phyloP scores from a whole-genome alignment of 2,329 filamentous ascomycete genomes.

The Ascochyta fabae region DNA sequence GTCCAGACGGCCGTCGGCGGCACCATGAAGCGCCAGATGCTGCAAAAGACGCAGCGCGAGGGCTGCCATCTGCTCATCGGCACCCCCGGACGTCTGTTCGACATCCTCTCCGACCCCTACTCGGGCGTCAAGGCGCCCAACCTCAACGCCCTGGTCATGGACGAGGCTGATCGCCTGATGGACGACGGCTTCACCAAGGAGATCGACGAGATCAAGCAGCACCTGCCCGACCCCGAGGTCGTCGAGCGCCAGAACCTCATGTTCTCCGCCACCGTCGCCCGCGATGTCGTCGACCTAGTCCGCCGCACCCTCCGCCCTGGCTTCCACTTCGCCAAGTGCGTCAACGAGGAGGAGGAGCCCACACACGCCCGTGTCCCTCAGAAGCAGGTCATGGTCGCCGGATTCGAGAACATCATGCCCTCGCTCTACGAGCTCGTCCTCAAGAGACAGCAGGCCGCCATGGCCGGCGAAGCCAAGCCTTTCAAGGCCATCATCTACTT shows the following conservation, averaged over 20 bases:
- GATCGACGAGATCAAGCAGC: conserved; percentile 55
- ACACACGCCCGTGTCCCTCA: conserved; percentile 89
- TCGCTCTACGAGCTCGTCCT: conserved; percentile 77
- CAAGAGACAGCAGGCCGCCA: conserved; percentile 60
- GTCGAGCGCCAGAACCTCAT: conserved; percentile 87
- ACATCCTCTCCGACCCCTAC: conserved; percentile 73
- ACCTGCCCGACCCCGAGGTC: conserved; percentile 66
- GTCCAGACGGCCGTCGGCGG: conserved; percentile 88
- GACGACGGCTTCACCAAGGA: conserved; percentile 62
- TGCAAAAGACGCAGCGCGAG: conserved; percentile 70
- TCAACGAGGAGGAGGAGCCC: conserved; percentile 77
- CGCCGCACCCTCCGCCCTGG: conserved; percentile 77
- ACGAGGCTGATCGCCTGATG: conserved; percentile 72
- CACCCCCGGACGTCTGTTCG: conserved; percentile 85
- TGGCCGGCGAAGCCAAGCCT: conserved; percentile 57
- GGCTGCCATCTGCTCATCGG: conserved; percentile 91
- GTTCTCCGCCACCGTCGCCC: conserved; percentile 92
- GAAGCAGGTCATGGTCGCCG: conserved; percentile 69
- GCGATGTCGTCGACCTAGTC: conserved; percentile 80
- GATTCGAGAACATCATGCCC: conserved; percentile 79
- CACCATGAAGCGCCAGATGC: conserved; percentile 74
- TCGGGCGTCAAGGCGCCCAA: conserved; percentile 69
- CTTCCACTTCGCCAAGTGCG: conserved; percentile 92
- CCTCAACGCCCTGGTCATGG: conserved; percentile 66
- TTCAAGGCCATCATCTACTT: conserved; percentile 99